A percentile compares a stretch with the other conserved stretches of the same genome.
Evolutionary conservation across 2,329 filamentous ascomycete species (phyloP).

Genomic region (Ophiocordyceps camponoti-saundersi): DNA sequence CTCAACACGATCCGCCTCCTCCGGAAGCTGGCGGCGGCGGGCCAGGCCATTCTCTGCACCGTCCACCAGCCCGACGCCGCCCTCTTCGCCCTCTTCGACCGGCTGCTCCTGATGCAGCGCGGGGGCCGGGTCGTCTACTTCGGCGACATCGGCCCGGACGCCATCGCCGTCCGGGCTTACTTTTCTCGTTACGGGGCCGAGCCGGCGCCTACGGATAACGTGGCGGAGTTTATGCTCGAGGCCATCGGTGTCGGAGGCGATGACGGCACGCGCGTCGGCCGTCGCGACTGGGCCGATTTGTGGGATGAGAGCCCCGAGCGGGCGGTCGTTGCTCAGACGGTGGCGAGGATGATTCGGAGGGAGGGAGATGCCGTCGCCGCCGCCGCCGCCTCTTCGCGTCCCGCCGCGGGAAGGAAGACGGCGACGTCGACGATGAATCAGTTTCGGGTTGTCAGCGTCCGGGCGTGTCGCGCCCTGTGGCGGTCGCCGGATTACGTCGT

Average conservation of each 20-base stretch:
- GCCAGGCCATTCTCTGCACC: conserved; percentile 78
- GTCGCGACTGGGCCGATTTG: conserved; percentile 64
- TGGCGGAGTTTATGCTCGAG: conserved; percentile 72
- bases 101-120: conserved; percentile 59
- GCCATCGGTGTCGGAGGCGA: conserved; percentile 62
- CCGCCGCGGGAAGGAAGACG: conserved; percentile 11
- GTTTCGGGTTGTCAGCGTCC: conserved; percentile 54
- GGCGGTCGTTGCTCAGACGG: conserved; percentile 46
- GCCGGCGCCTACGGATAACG: conserved; percentile 35
- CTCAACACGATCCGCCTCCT: conserved; percentile 67
- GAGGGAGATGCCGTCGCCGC: conserved; percentile 37
- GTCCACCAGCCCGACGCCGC: conserved; percentile 82
- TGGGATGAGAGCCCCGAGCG: conserved; percentile 62
- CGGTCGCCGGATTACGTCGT: conserved; percentile 79
- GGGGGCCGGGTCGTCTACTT: conserved; percentile 77
- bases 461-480: conserved; percentile 70
- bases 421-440: conserved; percentile 55
- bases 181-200: conserved; percentile 43
- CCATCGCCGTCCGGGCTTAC: conserved; percentile 49
- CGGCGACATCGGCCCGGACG: conserved; percentile 66
- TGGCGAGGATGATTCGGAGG: conserved; percentile 34
- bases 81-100: conserved; percentile 77
- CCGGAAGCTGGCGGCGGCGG: conserved; percentile 59
- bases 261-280: conserved; percentile 44
- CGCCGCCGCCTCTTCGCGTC: conserved; percentile 5